Evolutionary conservation across 495 filamentous ascomycete genomes (phyloP).

Genomic region (Tuber microsphaerosporum): DNA sequence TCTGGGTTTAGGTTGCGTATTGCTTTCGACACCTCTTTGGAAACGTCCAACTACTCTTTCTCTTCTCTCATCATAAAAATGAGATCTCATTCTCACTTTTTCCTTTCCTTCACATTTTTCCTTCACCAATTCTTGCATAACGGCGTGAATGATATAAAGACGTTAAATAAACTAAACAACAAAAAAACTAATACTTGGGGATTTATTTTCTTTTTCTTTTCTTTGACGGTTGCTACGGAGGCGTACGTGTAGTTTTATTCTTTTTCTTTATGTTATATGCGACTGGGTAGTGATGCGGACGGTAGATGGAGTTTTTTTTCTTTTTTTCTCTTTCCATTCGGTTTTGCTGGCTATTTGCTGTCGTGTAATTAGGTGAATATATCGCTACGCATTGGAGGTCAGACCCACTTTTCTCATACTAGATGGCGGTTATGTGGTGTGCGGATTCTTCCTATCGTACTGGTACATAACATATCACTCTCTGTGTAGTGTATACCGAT

Average conservation of each 20-base stretch:
- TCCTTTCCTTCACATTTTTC: not conserved
- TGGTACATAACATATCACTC: slow-evolving; percentile 46
- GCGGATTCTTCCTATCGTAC: slow-evolving; percentile 34
- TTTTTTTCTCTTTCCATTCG: not conserved
- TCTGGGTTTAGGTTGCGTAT: not conserved
- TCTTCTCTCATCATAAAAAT: not conserved
- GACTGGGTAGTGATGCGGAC: not conserved
- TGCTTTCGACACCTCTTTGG: not conserved
- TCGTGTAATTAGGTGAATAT: not conserved
- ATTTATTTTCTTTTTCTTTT: not conserved
- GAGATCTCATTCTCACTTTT: not conserved
- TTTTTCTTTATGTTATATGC: not conserved
- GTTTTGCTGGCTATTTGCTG: not conserved
- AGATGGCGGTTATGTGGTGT: slow-evolving; percentile 43
- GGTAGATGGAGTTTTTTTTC: not conserved
- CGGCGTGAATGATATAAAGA: slow-evolving; percentile 1
- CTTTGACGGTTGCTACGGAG: not conserved
- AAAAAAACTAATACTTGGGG: not conserved
- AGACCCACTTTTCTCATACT: not conserved
- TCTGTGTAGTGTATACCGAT: not conserved
- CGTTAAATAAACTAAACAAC: not conserved
- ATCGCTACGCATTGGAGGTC: not conserved
- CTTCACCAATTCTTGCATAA: not conserved
- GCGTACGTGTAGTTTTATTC: not conserved
- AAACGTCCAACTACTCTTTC: not conserved